phyloP scores from a whole-genome alignment of 2,329 filamentous ascomycete species.

The Fusarium succisae region DNA sequence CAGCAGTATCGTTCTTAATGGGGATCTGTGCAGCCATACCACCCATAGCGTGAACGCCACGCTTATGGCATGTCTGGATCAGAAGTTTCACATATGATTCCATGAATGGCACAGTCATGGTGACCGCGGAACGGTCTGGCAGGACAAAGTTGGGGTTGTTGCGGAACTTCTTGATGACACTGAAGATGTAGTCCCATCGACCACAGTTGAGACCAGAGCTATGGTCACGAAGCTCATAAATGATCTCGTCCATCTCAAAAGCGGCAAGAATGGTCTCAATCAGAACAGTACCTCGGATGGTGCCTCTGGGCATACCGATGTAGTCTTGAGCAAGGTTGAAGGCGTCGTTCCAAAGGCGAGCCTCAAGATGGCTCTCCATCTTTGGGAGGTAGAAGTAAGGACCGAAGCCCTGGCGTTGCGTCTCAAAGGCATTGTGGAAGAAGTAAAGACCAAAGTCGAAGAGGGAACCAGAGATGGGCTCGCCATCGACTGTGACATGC shows the following conservation, averaged over 20 bases:
- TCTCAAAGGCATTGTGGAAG: slow-evolving; percentile 95
- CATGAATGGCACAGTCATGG: slow-evolving; percentile 99
- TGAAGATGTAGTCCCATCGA: slow-evolving; percentile 99
- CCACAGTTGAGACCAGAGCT: slow-evolving; percentile 97
- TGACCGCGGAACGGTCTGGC: slow-evolving; percentile 88
- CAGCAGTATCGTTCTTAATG: slow-evolving; percentile 91
- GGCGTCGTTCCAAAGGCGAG: slow-evolving; percentile 95
- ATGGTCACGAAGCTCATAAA: slow-evolving; percentile 98
- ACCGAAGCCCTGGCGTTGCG: slow-evolving; percentile 83
- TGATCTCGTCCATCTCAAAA: slow-evolving; percentile 99
- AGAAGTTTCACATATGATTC: slow-evolving; percentile 93
- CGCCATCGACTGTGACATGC: slow-evolving; percentile 94
- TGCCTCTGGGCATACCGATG: slow-evolving; percentile 87
- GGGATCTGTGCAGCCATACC: slow-evolving; percentile 99
- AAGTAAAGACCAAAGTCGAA: slow-evolving; percentile 99
- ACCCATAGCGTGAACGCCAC: slow-evolving; percentile 98
- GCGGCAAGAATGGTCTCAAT: slow-evolving; percentile 98
- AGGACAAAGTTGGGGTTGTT: slow-evolving; percentile 93
- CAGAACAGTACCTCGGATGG: slow-evolving; percentile 92
- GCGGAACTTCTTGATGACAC: slow-evolving; percentile 99
- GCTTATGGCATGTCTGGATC: slow-evolving; percentile 97
- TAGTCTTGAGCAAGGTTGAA: slow-evolving; percentile 97
- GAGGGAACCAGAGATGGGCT: slow-evolving; percentile 89
- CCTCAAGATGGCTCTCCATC: slow-evolving; percentile 98
- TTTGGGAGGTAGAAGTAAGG: slow-evolving; percentile 99